These are phyloP conservation scores for Tephrocybe sp. DNA, from an alignment of 768 basidiomycete genomes.

Conservation along the genomic window DNA sequence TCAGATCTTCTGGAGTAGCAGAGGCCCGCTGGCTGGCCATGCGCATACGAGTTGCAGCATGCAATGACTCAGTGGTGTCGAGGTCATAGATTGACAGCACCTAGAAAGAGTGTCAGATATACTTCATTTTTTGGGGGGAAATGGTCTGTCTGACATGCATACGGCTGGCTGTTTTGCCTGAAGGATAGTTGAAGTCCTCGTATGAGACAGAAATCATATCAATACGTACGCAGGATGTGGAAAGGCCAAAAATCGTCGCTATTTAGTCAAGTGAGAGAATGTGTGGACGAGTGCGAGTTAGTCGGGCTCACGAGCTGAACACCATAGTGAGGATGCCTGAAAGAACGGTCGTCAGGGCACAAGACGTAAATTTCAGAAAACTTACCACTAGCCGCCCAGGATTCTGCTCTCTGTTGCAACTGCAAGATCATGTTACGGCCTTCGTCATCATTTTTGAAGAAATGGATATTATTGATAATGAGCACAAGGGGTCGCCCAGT, in stretches of 20 bases:
- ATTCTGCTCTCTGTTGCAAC: slow-evolving; percentile 82
- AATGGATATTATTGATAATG: slow-evolving; percentile 78
- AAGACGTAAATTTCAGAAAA: slow-evolving; percentile 6
- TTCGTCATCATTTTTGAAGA: slow-evolving; percentile 74
- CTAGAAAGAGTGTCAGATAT: slow-evolving; percentile 26
- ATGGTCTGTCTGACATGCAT: slow-evolving; percentile 56
- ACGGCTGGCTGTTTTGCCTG: slow-evolving; percentile 68
- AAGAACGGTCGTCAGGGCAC: neutral
- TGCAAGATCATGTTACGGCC: slow-evolving; percentile 81
- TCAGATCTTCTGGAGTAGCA: slow-evolving; percentile 32
- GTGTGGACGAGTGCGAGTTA: neutral
- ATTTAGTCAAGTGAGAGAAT: slow-evolving; percentile 12
- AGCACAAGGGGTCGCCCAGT: slow-evolving; percentile 73
- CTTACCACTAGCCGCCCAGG: slow-evolving; percentile 81
- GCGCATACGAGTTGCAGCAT: slow-evolving; percentile 57
- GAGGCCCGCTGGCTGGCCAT: slow-evolving; percentile 31
- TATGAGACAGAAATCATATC: neutral
- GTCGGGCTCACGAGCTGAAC: slow-evolving; percentile 65
- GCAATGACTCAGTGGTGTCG: slow-evolving; percentile 52
- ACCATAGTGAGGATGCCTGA: slow-evolving; percentile 77
- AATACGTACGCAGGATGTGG: slow-evolving; percentile 56
- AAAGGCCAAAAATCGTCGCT: slow-evolving; percentile 90
- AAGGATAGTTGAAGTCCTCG: slow-evolving; percentile 15
- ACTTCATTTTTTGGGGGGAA: neutral
- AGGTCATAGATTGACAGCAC: slow-evolving; percentile 78